Conservation (phyloP, 805 yeast genomes). For the Debaryomyces hansenii region DNA sequence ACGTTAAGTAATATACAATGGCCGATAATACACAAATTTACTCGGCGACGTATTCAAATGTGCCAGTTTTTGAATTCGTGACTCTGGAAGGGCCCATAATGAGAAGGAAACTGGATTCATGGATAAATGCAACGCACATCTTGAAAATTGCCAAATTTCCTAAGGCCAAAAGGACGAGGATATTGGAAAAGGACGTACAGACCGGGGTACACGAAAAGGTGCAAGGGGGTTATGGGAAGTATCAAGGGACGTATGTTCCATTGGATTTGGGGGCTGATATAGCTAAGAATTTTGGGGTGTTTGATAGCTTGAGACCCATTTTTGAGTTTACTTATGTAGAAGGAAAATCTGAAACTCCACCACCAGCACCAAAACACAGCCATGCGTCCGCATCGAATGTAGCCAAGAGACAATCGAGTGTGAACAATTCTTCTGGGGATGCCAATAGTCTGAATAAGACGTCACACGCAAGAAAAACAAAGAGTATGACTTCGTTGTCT, state of each 20-base stretch:
- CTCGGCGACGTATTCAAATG: constrained; percentile 75
- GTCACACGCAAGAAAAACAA: constrained; percentile 18
- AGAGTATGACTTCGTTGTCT: constrained; percentile 19
- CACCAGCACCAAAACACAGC: constrained; percentile 48
- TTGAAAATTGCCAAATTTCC: constrained; percentile 69
- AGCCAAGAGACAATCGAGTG: constrained; percentile 29
- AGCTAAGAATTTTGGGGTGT: constrained; percentile 40
- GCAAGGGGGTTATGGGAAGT: constrained; percentile 74
- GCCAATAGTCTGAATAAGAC: constrained; percentile 3
- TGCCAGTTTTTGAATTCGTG: constrained; percentile 66
- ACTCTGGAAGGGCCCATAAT: constrained; percentile 70
- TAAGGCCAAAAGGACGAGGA: constrained; percentile 60
- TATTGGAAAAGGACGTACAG: constrained; percentile 62
- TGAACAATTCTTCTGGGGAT: constrained; percentile 7
- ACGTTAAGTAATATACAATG: constrained; percentile 3
- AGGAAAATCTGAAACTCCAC: constrained; percentile 43
- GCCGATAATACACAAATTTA: constrained; percentile 44
- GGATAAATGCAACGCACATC: constrained; percentile 73
- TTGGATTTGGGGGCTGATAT: constrained; percentile 40
- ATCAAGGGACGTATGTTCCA: constrained; percentile 52
- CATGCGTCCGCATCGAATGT: constrained; percentile 47
- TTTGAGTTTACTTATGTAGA: constrained; percentile 56
- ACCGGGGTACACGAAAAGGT: constrained; percentile 68
- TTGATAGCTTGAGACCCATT: constrained; percentile 60
- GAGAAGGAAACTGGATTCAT: constrained; percentile 63